Evolutionary conservation across 2,329 filamentous ascomycete genomes (phyloP).

Genomic region (Scytalidium lignicola): DNA sequence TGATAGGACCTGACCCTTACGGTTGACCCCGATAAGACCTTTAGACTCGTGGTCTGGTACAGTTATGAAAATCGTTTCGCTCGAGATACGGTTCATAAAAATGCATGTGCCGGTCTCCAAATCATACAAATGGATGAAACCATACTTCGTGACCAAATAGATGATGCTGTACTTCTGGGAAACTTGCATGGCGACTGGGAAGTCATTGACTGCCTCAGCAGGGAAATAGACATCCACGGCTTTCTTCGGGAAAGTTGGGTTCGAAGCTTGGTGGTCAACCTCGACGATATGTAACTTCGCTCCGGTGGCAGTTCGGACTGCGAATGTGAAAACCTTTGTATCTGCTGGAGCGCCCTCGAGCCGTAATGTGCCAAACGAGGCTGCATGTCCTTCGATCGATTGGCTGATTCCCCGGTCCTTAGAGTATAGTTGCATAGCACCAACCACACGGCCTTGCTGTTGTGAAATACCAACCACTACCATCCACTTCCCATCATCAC

Average conservation of each 20-base stretch:
- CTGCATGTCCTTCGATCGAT: constrained; percentile 94
- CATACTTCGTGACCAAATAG: constrained; percentile 97
- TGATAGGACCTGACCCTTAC: constrained; percentile 93
- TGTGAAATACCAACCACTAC: constrained; percentile 94
- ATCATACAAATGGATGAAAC: constrained; percentile 98
- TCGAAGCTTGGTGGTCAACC: constrained; percentile 86
- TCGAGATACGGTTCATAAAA: constrained; percentile 99
- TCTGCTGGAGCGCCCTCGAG: constrained; percentile 85
- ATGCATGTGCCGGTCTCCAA: constrained; percentile 92
- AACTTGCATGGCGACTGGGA: constrained; percentile 96
- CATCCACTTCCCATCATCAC: constrained; percentile 96
- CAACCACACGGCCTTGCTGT: constrained; percentile 87
- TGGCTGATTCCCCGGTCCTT: constrained; percentile 95
- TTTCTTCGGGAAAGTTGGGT: constrained; percentile 90
- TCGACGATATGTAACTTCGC: constrained; percentile 98
- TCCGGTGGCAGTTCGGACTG: constrained; percentile 80
- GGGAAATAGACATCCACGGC: constrained; percentile 98
- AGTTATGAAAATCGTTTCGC: constrained; percentile 97
- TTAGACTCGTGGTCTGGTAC: constrained; percentile 76
- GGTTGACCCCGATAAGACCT: constrained; percentile 91
- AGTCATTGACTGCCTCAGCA: constrained; percentile 90
- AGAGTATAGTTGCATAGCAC: constrained; percentile 96
- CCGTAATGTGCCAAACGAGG: constrained; percentile 84
- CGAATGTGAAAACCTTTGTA: constrained; percentile 95
- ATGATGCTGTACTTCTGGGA: constrained; percentile 95